phyloP scores from a whole-genome alignment of 73 alveolate species.

The Strombidium stylifer region DNA sequence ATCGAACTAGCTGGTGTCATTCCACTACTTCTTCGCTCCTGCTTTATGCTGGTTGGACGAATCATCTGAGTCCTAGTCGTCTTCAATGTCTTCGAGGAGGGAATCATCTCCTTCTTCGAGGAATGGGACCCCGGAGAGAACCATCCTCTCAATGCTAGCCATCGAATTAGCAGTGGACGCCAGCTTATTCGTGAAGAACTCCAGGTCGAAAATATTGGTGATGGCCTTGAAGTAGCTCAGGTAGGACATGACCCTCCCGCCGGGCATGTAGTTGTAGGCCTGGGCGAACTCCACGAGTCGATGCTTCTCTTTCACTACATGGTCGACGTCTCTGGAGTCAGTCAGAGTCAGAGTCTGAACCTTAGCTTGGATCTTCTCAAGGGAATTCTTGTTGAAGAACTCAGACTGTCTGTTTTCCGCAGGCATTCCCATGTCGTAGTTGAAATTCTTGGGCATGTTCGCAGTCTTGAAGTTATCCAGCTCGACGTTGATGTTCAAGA shows the following conservation, averaged over 20 bases:
- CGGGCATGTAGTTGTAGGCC: too few species aligned
- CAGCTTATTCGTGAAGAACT: slow-evolving; percentile 13
- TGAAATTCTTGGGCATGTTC: too few species aligned
- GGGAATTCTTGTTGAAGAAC: too few species aligned
- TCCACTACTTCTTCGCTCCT: too few species aligned
- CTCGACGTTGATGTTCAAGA: neutral
- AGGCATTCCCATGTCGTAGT: too few species aligned
- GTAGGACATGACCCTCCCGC: too few species aligned
- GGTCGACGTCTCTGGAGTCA: slow-evolving; percentile 3
- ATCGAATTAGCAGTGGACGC: slow-evolving; percentile 6
- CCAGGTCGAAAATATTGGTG: slow-evolving; percentile 14
- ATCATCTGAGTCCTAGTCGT: neutral
- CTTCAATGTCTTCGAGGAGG: neutral
- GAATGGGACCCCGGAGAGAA: slow-evolving; percentile 17
- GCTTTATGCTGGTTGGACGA: too few species aligned
- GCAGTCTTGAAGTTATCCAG: slow-evolving; percentile 5
- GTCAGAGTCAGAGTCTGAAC: neutral
- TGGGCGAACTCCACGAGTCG: slow-evolving; percentile 4
- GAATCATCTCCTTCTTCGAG: slow-evolving; percentile 42
- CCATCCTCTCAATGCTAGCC: slow-evolving; percentile 12
- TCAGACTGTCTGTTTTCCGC: too few species aligned
- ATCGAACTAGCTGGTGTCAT: neutral
- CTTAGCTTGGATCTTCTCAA: too few species aligned
- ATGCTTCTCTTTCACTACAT: neutral
- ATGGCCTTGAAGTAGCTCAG: neutral